Conservation (phyloP, 2,329 filamentous ascomycete species). For the Penicillium palitans region DNA sequence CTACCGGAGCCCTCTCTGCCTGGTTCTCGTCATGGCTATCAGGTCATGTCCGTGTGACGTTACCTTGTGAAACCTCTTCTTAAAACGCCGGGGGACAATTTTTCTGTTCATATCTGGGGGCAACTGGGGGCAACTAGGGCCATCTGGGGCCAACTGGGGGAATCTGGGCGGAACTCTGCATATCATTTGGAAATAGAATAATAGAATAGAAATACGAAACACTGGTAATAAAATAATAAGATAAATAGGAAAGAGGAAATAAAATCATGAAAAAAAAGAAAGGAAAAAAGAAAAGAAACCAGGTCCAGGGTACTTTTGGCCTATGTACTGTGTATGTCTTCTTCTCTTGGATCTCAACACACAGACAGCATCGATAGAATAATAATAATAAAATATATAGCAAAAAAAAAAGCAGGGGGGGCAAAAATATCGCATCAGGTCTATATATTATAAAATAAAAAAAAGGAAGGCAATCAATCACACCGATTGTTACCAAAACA, state of each 20-base stretch:
- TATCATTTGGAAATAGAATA: conserved; percentile 24
- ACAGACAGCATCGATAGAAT: not conserved
- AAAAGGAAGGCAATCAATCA: conserved; percentile 26
- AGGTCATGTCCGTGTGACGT: conserved; percentile 35
- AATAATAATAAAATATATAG: not conserved
- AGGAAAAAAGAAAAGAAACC: conserved; percentile 6
- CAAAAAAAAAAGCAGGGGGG: conserved; percentile 1
- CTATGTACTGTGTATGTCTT: not conserved
- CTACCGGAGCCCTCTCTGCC: conserved; percentile 16
- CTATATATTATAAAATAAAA: not conserved
- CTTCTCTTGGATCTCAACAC: conserved; percentile 1
- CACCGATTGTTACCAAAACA: conserved; percentile 31
- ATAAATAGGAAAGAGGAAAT: conserved; percentile 8
- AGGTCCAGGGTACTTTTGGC: conserved; percentile 10
- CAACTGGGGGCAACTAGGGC: not conserved
- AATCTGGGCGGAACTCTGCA: conserved; percentile 36
- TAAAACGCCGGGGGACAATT: conserved; percentile 23
- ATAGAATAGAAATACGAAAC: conserved; percentile 7
- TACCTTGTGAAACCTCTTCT: conserved; percentile 42
- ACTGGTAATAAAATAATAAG: conserved; percentile 4
- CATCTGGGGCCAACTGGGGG: not conserved
- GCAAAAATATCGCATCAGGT: not conserved
- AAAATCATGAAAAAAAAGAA: conserved; percentile 8
- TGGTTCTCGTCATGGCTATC: conserved; percentile 30
- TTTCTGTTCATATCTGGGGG: not conserved